Conservation (phyloP, 768 basidiomycete species). For the Amanita inopinata region DNA sequence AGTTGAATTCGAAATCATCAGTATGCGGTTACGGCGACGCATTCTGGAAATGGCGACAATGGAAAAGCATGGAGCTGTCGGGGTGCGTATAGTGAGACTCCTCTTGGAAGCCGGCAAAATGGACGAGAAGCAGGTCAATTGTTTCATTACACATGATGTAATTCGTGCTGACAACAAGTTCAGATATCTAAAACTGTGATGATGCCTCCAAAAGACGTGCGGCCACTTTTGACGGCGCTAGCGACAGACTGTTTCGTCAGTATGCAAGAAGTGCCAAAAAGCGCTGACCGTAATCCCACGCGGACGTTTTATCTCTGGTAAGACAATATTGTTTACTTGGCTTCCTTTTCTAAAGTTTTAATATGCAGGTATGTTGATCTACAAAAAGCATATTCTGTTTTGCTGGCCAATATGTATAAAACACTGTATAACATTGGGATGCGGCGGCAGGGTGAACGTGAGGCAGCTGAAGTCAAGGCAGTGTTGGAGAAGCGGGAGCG, state of each 20-base stretch:
- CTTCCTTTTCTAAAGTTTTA: constrained; percentile 8
- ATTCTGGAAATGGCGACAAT: constrained; percentile 71
- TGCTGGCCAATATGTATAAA: constrained; percentile 79
- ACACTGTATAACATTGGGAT: constrained; percentile 78
- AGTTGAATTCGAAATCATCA: constrained; percentile 72
- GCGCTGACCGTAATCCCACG: constrained; percentile 80
- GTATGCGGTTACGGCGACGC: constrained; percentile 52
- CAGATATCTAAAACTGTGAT: constrained; percentile 91
- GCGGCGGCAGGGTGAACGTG: constrained; percentile 65
- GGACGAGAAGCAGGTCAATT: constrained; percentile 90
- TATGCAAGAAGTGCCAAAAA: constrained; percentile 88
- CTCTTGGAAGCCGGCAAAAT: constrained; percentile 80
- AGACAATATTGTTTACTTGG: constrained; percentile 12
- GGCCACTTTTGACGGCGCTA: constrained; percentile 69
- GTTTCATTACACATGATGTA: constrained; percentile 12
- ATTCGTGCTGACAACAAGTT: constrained; percentile 1
- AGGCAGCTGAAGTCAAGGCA: constrained; percentile 51
- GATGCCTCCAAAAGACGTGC: constrained; percentile 83
- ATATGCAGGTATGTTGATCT: constrained; percentile 77
- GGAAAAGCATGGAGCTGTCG: constrained; percentile 77
- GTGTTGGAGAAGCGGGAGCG: constrained; percentile 77
- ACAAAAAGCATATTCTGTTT: constrained; percentile 66
- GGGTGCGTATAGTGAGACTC: constrained; percentile 73
- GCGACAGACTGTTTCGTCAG: constrained; percentile 78
- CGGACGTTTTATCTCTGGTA: constrained; percentile 91